Evolutionary conservation across 2,329 filamentous ascomycete species (phyloP).

Genomic region (Teratosphaeriaceae sp.): DNA sequence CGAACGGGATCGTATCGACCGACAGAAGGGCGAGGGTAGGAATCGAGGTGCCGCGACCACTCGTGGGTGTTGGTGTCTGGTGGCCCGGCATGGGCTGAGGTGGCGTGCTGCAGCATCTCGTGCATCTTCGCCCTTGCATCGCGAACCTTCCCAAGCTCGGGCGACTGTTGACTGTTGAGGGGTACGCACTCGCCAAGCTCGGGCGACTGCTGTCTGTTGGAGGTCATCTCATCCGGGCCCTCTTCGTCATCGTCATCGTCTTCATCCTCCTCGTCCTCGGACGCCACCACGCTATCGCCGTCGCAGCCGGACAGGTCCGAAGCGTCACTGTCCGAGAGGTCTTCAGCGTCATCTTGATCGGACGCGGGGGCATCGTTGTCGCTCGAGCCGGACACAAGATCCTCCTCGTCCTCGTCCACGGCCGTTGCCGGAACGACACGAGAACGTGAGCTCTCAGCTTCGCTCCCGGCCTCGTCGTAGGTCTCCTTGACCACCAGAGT

Average conservation of each 20-base stretch:
- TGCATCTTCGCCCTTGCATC: no score
- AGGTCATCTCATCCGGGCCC: conserved; percentile 16
- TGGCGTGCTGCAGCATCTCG: no score
- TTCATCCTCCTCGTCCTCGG: not conserved
- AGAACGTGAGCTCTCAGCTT: no score
- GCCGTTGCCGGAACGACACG: no score
- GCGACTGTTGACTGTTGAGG: not conserved
- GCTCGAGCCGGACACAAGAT: not conserved
- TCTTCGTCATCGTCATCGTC: conserved; percentile 8
- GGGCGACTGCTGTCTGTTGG: conserved; percentile 8
- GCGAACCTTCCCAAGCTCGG: not conserved
- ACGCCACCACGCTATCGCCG: not conserved
- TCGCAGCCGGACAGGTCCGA: conserved; percentile 6
- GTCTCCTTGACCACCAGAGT: conserved; percentile 7
- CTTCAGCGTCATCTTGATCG: conserved; percentile 10
- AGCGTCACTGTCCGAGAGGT: conserved; percentile 5
- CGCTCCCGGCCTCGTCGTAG: no score
- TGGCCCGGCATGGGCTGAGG: no score
- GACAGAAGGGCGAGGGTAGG: no score
- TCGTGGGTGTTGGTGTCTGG: no score
- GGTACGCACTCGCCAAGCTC: conserved; percentile 2
- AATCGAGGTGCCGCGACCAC: no score
- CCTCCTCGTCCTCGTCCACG: not conserved
- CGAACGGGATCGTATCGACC: no score
- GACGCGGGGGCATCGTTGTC: conserved; percentile 8